These are phyloP conservation scores for Colletotrichum australisinense DNA, from an alignment of 2,329 filamentous ascomycete species.

Conservation along the genomic window DNA sequence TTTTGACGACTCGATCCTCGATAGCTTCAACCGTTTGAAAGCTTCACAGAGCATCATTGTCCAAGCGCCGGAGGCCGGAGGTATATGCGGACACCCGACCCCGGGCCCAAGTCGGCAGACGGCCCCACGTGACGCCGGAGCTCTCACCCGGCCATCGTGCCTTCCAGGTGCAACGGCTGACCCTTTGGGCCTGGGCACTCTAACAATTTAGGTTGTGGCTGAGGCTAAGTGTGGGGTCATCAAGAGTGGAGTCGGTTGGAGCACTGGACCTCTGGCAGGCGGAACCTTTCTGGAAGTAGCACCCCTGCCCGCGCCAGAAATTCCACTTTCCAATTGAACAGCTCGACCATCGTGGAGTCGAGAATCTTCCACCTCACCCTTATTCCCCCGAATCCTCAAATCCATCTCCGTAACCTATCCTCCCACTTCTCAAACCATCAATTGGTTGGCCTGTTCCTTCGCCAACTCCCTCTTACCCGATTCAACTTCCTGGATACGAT, in stretches of 20 bases:
- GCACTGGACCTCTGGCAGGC: constrained; percentile 7
- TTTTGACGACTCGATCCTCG: not conserved
- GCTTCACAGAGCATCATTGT: not conserved
- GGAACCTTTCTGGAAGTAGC: constrained; percentile 31
- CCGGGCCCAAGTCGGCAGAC: not conserved
- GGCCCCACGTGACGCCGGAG: not conserved
- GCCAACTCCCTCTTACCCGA: constrained; percentile 41
- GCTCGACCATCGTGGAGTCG: constrained; percentile 43
- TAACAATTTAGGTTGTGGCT: constrained; percentile 36
- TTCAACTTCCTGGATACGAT: constrained; percentile 51
- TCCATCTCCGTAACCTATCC: constrained; percentile 41
- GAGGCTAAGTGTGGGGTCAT: constrained; percentile 29
- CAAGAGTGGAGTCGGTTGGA: constrained; percentile 10
- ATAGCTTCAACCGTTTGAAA: not conserved
- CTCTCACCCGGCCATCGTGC: not conserved
- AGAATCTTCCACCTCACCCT: constrained; percentile 57
- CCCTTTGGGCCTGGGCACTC: not conserved
- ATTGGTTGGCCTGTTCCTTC: constrained; percentile 26
- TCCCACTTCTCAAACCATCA: constrained; percentile 38
- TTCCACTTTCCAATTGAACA: constrained; percentile 37
- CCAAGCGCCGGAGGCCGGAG: not conserved
- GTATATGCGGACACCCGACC: not conserved
- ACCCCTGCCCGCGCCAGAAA: constrained; percentile 32
- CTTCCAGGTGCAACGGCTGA: constrained; percentile 4
- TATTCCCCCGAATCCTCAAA: constrained; percentile 43